Evolutionary conservation across 2,329 filamentous ascomycete genomes (phyloP).

Genomic region (Pestalotiopsis sp.): DNA sequence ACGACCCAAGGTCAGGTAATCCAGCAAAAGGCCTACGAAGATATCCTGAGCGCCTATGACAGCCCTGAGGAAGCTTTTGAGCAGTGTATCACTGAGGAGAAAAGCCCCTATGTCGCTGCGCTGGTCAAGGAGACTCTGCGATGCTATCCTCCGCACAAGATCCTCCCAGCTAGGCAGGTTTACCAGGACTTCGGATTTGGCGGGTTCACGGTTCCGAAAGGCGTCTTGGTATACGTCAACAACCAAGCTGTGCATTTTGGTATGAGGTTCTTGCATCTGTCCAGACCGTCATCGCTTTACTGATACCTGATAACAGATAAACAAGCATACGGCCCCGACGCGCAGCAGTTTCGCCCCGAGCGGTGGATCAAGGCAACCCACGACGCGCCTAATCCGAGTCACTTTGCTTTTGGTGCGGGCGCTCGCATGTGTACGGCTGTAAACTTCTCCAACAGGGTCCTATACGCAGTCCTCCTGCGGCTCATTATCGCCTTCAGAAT

Average conservation of each 20-base stretch:
- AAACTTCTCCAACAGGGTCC: constrained; percentile 24
- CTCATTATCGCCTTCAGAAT: constrained; percentile 23
- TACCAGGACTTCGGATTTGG: neutral
- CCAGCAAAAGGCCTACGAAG: neutral
- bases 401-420: constrained; percentile 8
- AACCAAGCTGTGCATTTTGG: neutral
- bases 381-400: neutral
- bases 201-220: neutral
- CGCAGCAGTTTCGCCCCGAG: constrained; percentile 15
- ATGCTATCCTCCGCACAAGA: neutral
- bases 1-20: neutral
- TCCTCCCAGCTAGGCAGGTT: neutral
- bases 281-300: no score
- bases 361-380: constrained; percentile 14
- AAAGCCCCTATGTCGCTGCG: neutral
- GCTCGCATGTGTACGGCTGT: constrained; percentile 10
- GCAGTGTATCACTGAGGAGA: neutral
- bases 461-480: constrained; percentile 25
- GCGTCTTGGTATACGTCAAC: neutral
- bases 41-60: neutral
- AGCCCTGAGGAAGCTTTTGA: neutral
- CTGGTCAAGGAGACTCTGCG: neutral
- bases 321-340: constrained; percentile 1
- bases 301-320: neutral
- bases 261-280: neutral